phyloP scores from a whole-genome alignment of 345 rosid species.

The Eucalyptus grandis region DNA sequence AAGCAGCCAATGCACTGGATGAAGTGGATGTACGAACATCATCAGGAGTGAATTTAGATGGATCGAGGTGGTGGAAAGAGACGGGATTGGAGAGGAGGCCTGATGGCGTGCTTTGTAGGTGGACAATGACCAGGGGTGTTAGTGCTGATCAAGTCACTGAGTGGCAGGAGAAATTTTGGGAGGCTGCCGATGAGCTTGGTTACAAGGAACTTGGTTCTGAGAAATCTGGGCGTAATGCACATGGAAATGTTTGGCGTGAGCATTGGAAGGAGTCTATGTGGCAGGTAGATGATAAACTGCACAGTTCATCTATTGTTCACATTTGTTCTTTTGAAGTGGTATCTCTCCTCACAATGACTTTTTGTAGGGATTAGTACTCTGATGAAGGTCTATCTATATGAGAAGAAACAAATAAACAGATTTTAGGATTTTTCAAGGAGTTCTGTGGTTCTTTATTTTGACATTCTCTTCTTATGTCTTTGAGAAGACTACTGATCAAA shows the following conservation, averaged over 20 bases:
- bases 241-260: slow-evolving; percentile 85
- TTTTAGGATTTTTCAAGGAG: neutral
- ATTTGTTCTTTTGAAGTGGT: neutral
- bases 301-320: neutral
- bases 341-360: neutral
- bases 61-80: slow-evolving; percentile 86
- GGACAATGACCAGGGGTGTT: slow-evolving; percentile 88
- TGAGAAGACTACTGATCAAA: neutral
- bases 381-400: neutral
- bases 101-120: slow-evolving; percentile 79
- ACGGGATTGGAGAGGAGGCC: slow-evolving; percentile 65
- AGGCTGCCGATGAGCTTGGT: slow-evolving; percentile 84
- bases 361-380: neutral
- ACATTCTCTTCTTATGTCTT: neutral
- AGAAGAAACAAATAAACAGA: neutral
- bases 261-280: slow-evolving; percentile 84
- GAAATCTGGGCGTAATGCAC: slow-evolving; percentile 84
- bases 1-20: slow-evolving; percentile 68
- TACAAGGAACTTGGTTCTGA: slow-evolving; percentile 96
- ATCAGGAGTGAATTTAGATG: slow-evolving; percentile 40
- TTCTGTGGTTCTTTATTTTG: neutral
- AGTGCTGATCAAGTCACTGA: slow-evolving; percentile 68
- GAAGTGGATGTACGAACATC: slow-evolving; percentile 28
- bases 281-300: slow-evolving; percentile 37
- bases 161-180: slow-evolving; percentile 98